Evolutionary conservation across 768 basidiomycete species (phyloP).

Genomic region (Austroboletus eburneus): DNA sequence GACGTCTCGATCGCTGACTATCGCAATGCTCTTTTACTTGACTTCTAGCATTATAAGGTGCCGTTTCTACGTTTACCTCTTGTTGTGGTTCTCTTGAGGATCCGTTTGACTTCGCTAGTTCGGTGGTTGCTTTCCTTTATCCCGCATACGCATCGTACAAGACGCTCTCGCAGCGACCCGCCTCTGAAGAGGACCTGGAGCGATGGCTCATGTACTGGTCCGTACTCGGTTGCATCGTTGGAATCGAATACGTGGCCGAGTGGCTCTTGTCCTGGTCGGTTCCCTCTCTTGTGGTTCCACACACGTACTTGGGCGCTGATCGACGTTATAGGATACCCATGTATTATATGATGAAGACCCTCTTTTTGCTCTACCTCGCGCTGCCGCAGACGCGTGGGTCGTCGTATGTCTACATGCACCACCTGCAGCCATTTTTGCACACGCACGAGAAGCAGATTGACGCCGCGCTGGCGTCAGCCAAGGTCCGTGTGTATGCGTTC

Average conservation of each 20-base stretch:
- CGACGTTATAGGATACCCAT: conserved; percentile 70
- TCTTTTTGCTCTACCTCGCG: conserved; percentile 85
- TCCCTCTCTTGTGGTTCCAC: conserved; percentile 7
- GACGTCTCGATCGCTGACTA: conserved; percentile 4
- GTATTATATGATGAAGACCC: conserved; percentile 76
- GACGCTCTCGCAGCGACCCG: conserved; percentile 81
- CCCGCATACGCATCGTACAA: conserved; percentile 98
- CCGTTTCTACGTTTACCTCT: conserved; percentile 26
- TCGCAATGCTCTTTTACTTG: conserved; percentile 40
- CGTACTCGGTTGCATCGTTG: conserved; percentile 79
- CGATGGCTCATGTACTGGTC: conserved; percentile 98
- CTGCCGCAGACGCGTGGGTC: conserved; percentile 89
- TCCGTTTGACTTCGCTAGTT: conserved; percentile 37
- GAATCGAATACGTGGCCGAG: conserved; percentile 78
- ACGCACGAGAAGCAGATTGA: conserved; percentile 86
- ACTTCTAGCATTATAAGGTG: conserved; percentile 41
- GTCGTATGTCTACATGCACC: conserved; percentile 74
- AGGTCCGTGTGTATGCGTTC: conserved; percentile 55
- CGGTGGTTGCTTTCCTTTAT: conserved; percentile 79
- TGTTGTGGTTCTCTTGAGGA: background rate
- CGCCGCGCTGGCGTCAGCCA: conserved; percentile 63
- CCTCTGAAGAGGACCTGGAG: conserved; percentile 80
- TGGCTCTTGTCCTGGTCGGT: conserved; percentile 85
- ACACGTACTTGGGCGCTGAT: conserved; percentile 1
- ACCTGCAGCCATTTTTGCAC: conserved; percentile 80